These are phyloP conservation scores for Leptographium galeiforme DNA, from an alignment of 2,329 filamentous ascomycete species.

Conservation along the genomic window DNA sequence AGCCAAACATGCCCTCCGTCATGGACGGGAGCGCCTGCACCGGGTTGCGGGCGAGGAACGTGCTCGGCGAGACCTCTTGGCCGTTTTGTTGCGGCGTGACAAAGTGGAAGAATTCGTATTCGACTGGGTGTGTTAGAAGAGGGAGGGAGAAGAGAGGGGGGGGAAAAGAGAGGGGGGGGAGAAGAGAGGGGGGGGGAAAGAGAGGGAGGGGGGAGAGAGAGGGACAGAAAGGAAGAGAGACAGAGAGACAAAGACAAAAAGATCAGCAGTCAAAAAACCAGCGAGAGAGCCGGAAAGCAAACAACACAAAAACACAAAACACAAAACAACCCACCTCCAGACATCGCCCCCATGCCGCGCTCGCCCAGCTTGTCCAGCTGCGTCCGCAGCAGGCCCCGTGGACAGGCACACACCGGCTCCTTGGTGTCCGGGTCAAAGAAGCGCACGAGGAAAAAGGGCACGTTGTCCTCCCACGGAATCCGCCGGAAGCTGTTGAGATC, in stretches of 20 bases:
- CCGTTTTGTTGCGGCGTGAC: conserved; percentile 42
- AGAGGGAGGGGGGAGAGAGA: too few species aligned
- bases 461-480: conserved; percentile 81
- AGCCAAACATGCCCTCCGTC: conserved; percentile 93
- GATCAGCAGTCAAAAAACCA: too few species aligned
- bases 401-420: conserved; percentile 61
- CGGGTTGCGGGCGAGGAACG: conserved; percentile 61
- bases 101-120: conserved; percentile 95
- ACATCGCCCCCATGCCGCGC: conserved; percentile 70
- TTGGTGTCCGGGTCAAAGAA: conserved; percentile 73
- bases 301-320: neutral
- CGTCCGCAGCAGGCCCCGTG: conserved; percentile 59
- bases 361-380: conserved; percentile 53
- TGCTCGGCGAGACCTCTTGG: conserved; percentile 52
- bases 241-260: too few species aligned
- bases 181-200: neutral
- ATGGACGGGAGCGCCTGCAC: conserved; percentile 61
- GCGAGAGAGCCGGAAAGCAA: too few species aligned
- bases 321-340: conserved; percentile 51
- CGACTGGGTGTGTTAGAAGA: too few species aligned
- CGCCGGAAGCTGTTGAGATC: conserved; percentile 66
- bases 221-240: too few species aligned
- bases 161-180: neutral
- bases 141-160: neutral
- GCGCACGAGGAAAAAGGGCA: conserved; percentile 73